Base-by-base conservation (phyloP, 768 basidiomycete genomes). In the Russula sp. region DNA sequence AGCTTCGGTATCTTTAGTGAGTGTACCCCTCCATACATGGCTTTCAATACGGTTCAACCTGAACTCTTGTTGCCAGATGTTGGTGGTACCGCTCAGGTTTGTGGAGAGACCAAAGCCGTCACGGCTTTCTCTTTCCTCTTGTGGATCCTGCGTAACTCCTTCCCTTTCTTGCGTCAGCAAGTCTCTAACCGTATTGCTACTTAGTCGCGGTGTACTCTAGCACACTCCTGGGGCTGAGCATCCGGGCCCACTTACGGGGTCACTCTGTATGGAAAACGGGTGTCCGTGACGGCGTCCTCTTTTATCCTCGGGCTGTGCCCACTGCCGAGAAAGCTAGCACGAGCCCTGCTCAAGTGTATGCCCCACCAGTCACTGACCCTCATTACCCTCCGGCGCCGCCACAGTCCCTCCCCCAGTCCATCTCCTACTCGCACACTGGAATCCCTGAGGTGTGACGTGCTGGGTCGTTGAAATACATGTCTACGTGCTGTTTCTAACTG, bases 111-210 rank as follows among this genome's bases (percentile, higher is more conserved):
- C 37, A 70, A 74, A 52, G 76, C 63, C 1, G 61, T 78, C 6
- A 69, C 64, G 50, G 78, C 74, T 2, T 74, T 79, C 62, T 65
- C 75, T 13, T 78, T 74, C 66, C 66, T 79, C 53, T 71, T 66
- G 61, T 79, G 76, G 65, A 62, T 77, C 40, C 58, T 74, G 1
- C 31, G 78, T 77, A 49, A 58, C 74, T 68, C 7, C 13, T 47
- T 42, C 8, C 20, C 34, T 56, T 27, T 45, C 27, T 13, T 6
- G 10, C 44, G 50, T 56, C 42, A 22, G 7, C 32, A 44, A 20
- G 22, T 37, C 47, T 20, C 56, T 57, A 5, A 59, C 37, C 51
- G n/a, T 57, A 59, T 22, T 63, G 14, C 42, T 16, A 14, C 48
- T 53, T 64, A 79, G 78, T 77, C 9, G 37, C 75, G 50, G 50